Evolutionary conservation across 2,329 filamentous ascomycete genomes (phyloP), one percentile per base, ranked within the genome.

Genomic region (Elsinoe arachidis): DNA sequence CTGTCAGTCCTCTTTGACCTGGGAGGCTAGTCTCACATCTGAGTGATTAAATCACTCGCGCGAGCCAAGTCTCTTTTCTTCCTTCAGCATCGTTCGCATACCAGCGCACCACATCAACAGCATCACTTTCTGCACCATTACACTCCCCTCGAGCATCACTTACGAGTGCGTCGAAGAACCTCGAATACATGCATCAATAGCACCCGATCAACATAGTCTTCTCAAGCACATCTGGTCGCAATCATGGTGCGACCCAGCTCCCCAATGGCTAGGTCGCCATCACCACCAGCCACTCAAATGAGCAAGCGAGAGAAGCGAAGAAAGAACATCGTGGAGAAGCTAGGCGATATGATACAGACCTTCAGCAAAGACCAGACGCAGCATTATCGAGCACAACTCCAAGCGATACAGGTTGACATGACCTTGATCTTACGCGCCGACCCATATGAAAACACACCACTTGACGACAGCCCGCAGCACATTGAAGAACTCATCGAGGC

Each of bases 261-360:
- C 60, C 66, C 67, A 9, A 70, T 69, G 59, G 65, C 66, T 47
- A 68, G 70, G 56, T 65, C 69, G 52, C 63, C 70, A 41, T 68
- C 71, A 53, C 74, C 77, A 59, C 76, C 74, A 59, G 72, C 72
- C 34, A 75, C 74, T 58, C 76, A 74, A 19, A 66, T 81, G 47
- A 92, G 89, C 39, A 96, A 96, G 76, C 83, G 90, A 71, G 92
- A 97, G 74, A 93, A 95, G 72, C 85, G 91, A 69, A 85, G 90
- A 61, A 88, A 88, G 66, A 84, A 86, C 66, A 83, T 96, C 60
- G 83, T 85, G 63, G 90, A 96, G 60, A 86, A 87, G 62, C 81
- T 96, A 5, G 80, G 83, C 39, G 81, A 84, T 57, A 84, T 96
- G 72, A 84, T 86, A 56, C 83, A 86, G 56, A 84, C 85, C 63